These are phyloP conservation scores for Leccinum pachyderme DNA, from an alignment of 1,284 basidiomycete genomes.

Conservation along the genomic window DNA sequence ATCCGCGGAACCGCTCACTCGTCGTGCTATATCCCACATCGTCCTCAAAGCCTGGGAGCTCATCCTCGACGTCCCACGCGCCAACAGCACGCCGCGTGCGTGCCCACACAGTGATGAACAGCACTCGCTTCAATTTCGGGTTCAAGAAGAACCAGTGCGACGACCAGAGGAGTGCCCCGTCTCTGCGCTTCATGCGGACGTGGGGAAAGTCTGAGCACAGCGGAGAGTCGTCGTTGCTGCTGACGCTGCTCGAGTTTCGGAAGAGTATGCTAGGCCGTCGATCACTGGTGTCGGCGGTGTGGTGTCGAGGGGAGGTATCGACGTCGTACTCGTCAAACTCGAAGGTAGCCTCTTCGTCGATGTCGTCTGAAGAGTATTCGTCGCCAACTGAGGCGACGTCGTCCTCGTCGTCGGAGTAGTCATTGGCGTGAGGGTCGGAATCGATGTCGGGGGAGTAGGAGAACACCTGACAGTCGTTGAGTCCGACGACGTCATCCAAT, in stretches of 20 bases:
- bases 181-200: constrained; percentile 38
- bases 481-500: constrained; percentile 87
- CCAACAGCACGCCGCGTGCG: constrained; percentile 61
- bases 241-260: constrained; percentile 22
- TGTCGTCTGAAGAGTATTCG: constrained; percentile 50
- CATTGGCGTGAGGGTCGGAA: constrained; percentile 90
- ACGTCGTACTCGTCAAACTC: constrained; percentile 80
- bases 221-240: constrained; percentile 29
- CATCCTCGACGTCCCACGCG: constrained; percentile 51
- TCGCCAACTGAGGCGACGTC: constrained; percentile 62
- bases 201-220: constrained; percentile 26
- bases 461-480: constrained; percentile 93
- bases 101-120: constrained; percentile 96
- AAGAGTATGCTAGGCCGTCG: constrained; percentile 12
- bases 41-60: constrained; percentile 36
- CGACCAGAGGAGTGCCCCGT: constrained; percentile 91
- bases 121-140: constrained; percentile 86
- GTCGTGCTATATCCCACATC: constrained; percentile 22
- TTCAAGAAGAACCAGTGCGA: constrained; percentile 98
- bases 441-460: constrained; percentile 94
- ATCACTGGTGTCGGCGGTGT: not conserved
- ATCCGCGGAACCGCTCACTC: constrained; percentile 67
- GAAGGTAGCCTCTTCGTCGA: constrained; percentile 64
- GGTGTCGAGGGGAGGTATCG: constrained; percentile 50
- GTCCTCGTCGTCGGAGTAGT: constrained; percentile 75